A percentile compares a stretch with the other conserved stretches of the same genome.
Conservation (phyloP, 2,329 filamentous ascomycete genomes). For the Pseudocercospora musae region DNA sequence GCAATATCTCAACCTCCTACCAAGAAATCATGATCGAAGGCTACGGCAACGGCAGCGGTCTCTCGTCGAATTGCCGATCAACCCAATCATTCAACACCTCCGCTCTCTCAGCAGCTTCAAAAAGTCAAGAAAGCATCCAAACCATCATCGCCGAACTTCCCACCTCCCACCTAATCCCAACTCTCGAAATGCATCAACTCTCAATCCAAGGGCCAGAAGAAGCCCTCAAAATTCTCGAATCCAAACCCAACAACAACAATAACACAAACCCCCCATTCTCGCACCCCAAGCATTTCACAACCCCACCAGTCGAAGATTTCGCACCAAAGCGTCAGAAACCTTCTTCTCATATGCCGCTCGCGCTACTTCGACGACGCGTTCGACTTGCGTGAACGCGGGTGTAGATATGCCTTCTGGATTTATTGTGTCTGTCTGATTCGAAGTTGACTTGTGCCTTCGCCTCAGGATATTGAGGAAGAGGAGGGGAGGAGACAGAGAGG, state of each 20-base stretch:
- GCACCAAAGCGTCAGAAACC: background rate
- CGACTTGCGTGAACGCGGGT: background rate
- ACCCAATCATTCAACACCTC: background rate
- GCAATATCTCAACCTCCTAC: constrained; percentile 33
- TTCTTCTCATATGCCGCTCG: background rate
- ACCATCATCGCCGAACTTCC: background rate
- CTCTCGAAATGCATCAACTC: constrained; percentile 20
- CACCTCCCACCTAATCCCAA: constrained; percentile 8
- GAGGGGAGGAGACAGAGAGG: background rate
- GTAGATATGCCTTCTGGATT: background rate
- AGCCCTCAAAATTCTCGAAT: background rate
- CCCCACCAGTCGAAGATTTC: background rate
- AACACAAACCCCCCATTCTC: background rate
- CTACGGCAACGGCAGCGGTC: constrained; percentile 34
- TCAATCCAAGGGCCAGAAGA: background rate
- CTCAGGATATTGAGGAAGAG: background rate
- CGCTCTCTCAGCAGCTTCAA: no score
- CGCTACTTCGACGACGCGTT: background rate
- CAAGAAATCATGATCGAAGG: constrained; percentile 41
- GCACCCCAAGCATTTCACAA: background rate
- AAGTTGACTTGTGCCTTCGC: background rate
- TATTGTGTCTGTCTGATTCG: background rate
- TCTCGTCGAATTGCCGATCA: constrained; percentile 1
- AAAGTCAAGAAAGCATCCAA: background rate
- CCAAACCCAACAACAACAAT: background rate